Evolutionary conservation across 2,329 filamentous ascomycete species (phyloP).

Genomic region (Venturia carpophila): DNA sequence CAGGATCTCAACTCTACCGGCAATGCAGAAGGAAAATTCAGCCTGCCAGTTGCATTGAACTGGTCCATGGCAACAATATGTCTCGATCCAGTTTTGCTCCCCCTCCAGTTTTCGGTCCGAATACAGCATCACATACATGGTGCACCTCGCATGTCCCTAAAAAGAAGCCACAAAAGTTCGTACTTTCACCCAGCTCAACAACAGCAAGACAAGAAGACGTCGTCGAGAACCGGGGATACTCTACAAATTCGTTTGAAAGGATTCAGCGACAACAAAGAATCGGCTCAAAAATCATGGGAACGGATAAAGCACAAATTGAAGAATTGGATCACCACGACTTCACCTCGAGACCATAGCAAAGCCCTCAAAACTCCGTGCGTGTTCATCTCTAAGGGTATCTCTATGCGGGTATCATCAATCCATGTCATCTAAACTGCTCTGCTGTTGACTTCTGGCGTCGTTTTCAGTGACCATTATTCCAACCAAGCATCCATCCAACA

Average conservation of each 20-base stretch:
- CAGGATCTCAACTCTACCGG: neutral
- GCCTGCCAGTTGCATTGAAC: neutral
- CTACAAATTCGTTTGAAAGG: too few relatives aligned
- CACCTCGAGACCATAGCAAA: neutral
- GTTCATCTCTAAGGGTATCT: conserved; percentile 13
- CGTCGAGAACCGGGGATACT: too few relatives aligned
- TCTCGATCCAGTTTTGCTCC: too few relatives aligned
- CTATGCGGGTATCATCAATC: conserved; percentile 13
- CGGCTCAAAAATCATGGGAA: too few relatives aligned
- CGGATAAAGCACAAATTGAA: neutral
- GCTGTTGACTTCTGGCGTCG: conserved; percentile 10
- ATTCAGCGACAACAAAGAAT: too few relatives aligned
- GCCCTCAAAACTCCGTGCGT: neutral
- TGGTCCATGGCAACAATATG: too few relatives aligned
- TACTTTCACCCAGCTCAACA: too few relatives aligned
- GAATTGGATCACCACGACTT: neutral
- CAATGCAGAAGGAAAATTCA: neutral
- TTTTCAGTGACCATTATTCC: conserved; percentile 33
- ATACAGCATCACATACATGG: too few relatives aligned
- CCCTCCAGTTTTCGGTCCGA: too few relatives aligned
- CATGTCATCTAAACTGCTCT: conserved; percentile 17
- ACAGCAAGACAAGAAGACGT: too few relatives aligned
- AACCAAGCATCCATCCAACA: conserved; percentile 53
- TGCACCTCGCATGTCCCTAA: too few relatives aligned
- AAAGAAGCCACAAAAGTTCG: too few relatives aligned